phyloP scores from a whole-genome alignment of 257 asterid species.

The Nicotiana benthamiana region DNA sequence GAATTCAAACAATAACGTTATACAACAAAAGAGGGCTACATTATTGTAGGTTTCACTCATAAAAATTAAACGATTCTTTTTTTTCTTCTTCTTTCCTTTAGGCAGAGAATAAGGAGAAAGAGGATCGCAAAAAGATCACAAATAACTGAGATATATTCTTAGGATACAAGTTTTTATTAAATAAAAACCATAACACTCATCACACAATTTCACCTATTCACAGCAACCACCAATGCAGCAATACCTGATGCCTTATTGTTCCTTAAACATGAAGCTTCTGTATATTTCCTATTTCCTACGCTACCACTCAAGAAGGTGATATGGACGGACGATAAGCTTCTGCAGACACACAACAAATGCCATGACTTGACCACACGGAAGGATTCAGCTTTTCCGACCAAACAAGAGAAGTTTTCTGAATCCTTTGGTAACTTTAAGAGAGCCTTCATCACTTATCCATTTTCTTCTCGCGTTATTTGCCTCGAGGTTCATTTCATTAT shows the following conservation, averaged over 20 bases:
- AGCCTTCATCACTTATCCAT: conserved; percentile 55
- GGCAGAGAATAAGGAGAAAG: background rate
- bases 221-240: background rate
- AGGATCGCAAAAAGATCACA: background rate
- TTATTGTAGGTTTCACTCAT: background rate
- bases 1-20: background rate
- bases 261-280: background rate
- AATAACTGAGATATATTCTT: background rate
- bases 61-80: background rate
- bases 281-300: background rate
- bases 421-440: conserved; percentile 58
- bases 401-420: conserved; percentile 62
- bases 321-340: background rate
- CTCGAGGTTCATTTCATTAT: conserved; percentile 31
- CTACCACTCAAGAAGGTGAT: background rate
- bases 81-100: background rate
- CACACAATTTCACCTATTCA: background rate
- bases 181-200: background rate
- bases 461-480: conserved; percentile 40
- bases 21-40: background rate
- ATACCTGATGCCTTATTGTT: conserved; percentile 16
- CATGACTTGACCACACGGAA: background rate
- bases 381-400: conserved; percentile 46
- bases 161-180: background rate
- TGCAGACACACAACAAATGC: background rate